Conservation (phyloP, 805 yeast species). For the Starmerella cellae region DNA sequence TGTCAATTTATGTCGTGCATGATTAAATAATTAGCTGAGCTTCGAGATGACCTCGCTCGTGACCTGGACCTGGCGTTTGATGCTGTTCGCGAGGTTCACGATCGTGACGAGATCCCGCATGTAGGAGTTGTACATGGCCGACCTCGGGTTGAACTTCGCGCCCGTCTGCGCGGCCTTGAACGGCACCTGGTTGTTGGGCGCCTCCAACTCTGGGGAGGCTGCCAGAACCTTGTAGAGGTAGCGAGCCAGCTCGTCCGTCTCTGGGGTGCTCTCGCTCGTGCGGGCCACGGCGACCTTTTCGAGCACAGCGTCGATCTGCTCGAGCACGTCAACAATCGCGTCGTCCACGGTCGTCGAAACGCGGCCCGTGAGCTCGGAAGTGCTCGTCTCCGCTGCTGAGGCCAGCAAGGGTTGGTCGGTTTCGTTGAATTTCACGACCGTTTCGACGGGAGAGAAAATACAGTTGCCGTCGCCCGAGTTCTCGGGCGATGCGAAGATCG, state of each 20-base stretch:
- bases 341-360: constrained; percentile 29
- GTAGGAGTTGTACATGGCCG: constrained; percentile 52
- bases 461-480: constrained; percentile 31
- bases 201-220: constrained; percentile 27
- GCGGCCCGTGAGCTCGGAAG: constrained; percentile 26
- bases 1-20: too few relatives aligned
- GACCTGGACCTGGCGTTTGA: constrained; percentile 71
- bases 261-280: constrained; percentile 2
- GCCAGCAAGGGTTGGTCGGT: constrained; percentile 36
- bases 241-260: constrained; percentile 40
- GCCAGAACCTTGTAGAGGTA: constrained; percentile 39
- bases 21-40: background rate
- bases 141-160: constrained; percentile 36
- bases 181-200: constrained; percentile 12
- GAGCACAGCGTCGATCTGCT: constrained; percentile 25
- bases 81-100: constrained; percentile 68
- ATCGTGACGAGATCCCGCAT: constrained; percentile 70
- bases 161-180: constrained; percentile 6
- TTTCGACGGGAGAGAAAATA: constrained; percentile 66
- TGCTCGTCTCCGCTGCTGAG: constrained; percentile 13
- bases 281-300: constrained; percentile 13
- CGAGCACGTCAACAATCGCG: constrained; percentile 28
- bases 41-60: constrained; percentile 43
- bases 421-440: constrained; percentile 42
- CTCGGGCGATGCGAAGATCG: constrained; percentile 36